These are phyloP conservation scores for Saccharomyces mikatae DNA, from an alignment of 805 yeast species.

Conservation along the genomic window DNA sequence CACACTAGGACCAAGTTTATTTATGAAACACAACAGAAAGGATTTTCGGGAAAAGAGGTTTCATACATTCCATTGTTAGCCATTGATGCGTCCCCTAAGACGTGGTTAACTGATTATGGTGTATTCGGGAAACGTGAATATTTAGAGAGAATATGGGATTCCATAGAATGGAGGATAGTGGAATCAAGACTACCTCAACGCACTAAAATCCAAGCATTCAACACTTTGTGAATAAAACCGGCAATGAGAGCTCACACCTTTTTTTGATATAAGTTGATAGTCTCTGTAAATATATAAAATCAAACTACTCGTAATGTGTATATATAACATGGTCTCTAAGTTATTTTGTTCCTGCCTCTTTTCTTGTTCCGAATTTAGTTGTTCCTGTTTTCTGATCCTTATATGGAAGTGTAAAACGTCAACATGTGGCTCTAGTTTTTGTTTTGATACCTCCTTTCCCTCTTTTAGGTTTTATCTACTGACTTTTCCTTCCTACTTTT, in stretches of 20 bases:
- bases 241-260: background rate
- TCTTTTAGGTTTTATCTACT: background rate
- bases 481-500: constrained; percentile 45
- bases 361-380: background rate
- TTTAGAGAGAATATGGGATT: constrained; percentile 57
- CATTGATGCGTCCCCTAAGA: constrained; percentile 64
- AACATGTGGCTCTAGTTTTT: background rate
- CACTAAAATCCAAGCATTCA: constrained; percentile 19
- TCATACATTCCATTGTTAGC: constrained; percentile 53
- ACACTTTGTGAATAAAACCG: background rate
- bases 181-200: constrained; percentile 36
- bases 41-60: constrained; percentile 15
- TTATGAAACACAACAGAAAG: constrained; percentile 35
- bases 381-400: background rate
- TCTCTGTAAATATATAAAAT: background rate
- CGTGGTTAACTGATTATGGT: constrained; percentile 68
- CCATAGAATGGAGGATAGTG: constrained; percentile 65
- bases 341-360: background rate
- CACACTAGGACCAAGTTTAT: constrained; percentile 16
- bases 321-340: background rate
- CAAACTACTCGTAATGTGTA: background rate
- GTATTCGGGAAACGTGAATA: constrained; percentile 63
- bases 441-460: background rate
- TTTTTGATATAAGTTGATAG: constrained; percentile 1
- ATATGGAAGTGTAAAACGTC: background rate